A percentile compares a stretch with the other conserved stretches of the same genome.
phyloP scores from a whole-genome alignment of 129 eudicot genomes.

The Sambucus nigra region DNA sequence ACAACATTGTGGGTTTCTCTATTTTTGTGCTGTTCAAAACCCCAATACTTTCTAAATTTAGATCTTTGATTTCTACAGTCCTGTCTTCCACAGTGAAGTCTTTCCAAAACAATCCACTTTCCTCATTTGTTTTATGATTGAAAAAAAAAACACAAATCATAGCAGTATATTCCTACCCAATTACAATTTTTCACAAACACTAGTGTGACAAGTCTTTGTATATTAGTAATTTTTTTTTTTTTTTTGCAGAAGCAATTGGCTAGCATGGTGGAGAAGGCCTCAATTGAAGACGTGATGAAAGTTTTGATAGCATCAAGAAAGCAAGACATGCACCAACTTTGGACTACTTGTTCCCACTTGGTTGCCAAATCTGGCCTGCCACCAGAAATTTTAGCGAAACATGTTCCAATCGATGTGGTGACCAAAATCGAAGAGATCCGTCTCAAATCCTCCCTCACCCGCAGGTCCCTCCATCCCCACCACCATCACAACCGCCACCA shows the following conservation, averaged over 20 bases:
- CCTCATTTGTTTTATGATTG: constrained; percentile 34
- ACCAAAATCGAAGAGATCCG: constrained; percentile 84
- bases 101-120: constrained; percentile 32
- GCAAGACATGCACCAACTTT: constrained; percentile 95
- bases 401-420: constrained; percentile 73
- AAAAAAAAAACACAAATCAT: constrained; percentile 18
- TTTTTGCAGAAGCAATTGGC: constrained; percentile 74
- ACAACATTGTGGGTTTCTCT: constrained; percentile 23
- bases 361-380: constrained; percentile 96
- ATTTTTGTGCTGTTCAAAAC: constrained; percentile 30
- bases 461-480: constrained; percentile 45
- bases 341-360: constrained; percentile 89
- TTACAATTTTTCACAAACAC: constrained; percentile 5
- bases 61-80: constrained; percentile 48
- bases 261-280: constrained; percentile 77
- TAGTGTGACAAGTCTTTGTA: too few relatives aligned
- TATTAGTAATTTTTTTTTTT: constrained; percentile 8
- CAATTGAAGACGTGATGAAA: constrained; percentile 98
- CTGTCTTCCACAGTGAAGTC: constrained; percentile 66
- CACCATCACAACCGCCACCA: constrained; percentile 49
- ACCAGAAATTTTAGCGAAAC: constrained; percentile 82
- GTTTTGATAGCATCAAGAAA: constrained; percentile 93
- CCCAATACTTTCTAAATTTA: constrained; percentile 43
- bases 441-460: constrained; percentile 57
- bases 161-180: constrained; percentile 19